phyloP scores from a whole-genome alignment of 1,284 basidiomycete genomes.

The Ustilago tritici region DNA sequence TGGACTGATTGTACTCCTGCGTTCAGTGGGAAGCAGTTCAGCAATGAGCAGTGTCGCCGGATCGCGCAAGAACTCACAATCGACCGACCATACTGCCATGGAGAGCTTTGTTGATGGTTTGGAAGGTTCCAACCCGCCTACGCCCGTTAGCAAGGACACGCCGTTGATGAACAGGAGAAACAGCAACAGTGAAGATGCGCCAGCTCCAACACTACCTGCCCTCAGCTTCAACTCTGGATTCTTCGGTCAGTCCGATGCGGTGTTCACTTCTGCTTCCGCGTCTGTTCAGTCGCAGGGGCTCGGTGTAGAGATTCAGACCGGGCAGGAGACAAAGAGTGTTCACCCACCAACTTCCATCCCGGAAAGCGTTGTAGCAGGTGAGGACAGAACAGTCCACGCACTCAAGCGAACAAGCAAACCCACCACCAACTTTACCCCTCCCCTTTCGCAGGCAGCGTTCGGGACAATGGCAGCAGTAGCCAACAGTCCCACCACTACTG shows the following conservation, averaged over 20 bases:
- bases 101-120: slow-evolving; percentile 21
- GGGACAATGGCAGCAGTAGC: slow-evolving; percentile 47
- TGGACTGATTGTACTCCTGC: slow-evolving; percentile 34
- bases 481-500: slow-evolving; percentile 22
- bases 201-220: slow-evolving; percentile 33
- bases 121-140: slow-evolving; percentile 36
- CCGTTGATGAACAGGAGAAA: slow-evolving; percentile 15
- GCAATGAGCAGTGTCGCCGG: slow-evolving; percentile 8
- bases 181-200: slow-evolving; percentile 1
- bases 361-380: background rate
- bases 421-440: background rate
- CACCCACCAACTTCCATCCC: background rate
- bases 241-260: slow-evolving; percentile 39
- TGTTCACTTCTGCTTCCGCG: slow-evolving; percentile 18
- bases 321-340: background rate
- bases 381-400: background rate
- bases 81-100: slow-evolving; percentile 27
- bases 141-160: slow-evolving; percentile 50
- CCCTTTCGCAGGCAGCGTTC: background rate
- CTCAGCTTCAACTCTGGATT: slow-evolving; percentile 51
- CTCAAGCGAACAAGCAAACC: background rate
- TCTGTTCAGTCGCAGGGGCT: slow-evolving; percentile 7
- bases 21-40: slow-evolving; percentile 40
- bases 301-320: background rate
- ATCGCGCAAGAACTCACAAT: slow-evolving; percentile 37